A percentile compares a stretch with the other conserved stretches of the same genome.
These are phyloP conservation scores for Naganishia albida DNA, from an alignment of 1,284 basidiomycete genomes.

Conservation along the genomic window DNA sequence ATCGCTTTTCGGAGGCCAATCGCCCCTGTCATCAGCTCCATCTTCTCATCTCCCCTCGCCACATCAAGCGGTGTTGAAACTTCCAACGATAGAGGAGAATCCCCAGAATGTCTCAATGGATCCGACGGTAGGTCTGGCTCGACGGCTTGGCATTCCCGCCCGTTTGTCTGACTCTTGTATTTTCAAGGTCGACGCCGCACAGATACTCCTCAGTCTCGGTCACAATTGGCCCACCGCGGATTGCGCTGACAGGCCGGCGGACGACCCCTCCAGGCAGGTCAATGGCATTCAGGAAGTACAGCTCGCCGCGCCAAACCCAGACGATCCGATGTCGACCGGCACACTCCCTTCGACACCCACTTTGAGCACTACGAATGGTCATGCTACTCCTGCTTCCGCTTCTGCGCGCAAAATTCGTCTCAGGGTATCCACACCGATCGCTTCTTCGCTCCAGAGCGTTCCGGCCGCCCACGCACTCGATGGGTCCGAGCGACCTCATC, in stretches of 20 bases:
- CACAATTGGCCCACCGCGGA: background rate
- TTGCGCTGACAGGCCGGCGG: background rate
- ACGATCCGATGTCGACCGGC: background rate
- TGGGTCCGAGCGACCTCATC: background rate
- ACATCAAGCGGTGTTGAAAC: background rate
- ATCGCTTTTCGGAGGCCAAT: slow-evolving; percentile 31
- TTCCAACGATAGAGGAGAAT: slow-evolving; percentile 11
- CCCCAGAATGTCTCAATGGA: background rate
- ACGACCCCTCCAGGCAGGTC: background rate
- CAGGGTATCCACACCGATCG: background rate
- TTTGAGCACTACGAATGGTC: background rate
- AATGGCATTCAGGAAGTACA: background rate
- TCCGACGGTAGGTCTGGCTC: background rate
- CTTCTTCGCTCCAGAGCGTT: background rate
- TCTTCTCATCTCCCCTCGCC: slow-evolving; percentile 19
- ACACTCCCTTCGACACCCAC: background rate
- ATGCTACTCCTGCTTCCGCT: background rate
- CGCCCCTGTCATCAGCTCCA: slow-evolving; percentile 32
- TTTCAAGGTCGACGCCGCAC: slow-evolving; percentile 20
- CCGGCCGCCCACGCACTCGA: background rate
- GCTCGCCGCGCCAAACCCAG: background rate
- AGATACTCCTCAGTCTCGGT: slow-evolving; percentile 14
- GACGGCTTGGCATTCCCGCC: background rate
- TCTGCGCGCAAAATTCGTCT: slow-evolving; percentile 21
- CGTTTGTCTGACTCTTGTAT: background rate